These are phyloP conservation scores for Pythium dissimile DNA, from an alignment of 352 stramenopile genomes.

Conservation along the genomic window DNA sequence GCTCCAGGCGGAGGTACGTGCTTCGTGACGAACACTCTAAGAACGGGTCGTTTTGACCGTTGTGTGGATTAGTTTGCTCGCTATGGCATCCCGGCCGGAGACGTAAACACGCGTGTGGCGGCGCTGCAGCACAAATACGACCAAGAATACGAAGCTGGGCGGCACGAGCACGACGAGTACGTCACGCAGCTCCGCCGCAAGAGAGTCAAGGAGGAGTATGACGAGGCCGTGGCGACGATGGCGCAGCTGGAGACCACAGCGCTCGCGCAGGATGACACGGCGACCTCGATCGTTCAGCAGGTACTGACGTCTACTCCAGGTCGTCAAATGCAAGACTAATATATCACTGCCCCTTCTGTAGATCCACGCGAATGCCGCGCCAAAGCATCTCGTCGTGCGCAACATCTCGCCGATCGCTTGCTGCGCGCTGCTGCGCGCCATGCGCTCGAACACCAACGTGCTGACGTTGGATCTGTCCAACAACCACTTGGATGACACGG, in stretches of 20 bases:
- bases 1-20: conserved; percentile 49
- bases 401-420: conserved; percentile 45
- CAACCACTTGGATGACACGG: conserved; percentile 44
- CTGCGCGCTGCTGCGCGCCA: conserved; percentile 50
- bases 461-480: conserved; percentile 54
- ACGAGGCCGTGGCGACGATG: conserved; percentile 32
- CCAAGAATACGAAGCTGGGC: conserved; percentile 45
- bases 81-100: conserved; percentile 47
- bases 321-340: not conserved
- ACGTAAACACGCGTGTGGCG: conserved; percentile 35
- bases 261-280: conserved; percentile 41
- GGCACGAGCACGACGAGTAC: conserved; percentile 36
- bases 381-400: conserved; percentile 45
- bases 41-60: too few relatives aligned
- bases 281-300: conserved; percentile 42
- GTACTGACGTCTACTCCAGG: not conserved
- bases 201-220: conserved; percentile 45
- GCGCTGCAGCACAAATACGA: conserved; percentile 59
- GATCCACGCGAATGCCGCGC: conserved; percentile 45
- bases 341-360: conserved; percentile 23
- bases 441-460: conserved; percentile 58
- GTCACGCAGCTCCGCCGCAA: conserved; percentile 37
- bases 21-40: not conserved
- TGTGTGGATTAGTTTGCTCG: conserved; percentile 36
- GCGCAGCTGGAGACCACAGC: conserved; percentile 36